Base-by-base conservation (phyloP, 352 stramenopile species). In the Phytophthora quininea region DNA sequence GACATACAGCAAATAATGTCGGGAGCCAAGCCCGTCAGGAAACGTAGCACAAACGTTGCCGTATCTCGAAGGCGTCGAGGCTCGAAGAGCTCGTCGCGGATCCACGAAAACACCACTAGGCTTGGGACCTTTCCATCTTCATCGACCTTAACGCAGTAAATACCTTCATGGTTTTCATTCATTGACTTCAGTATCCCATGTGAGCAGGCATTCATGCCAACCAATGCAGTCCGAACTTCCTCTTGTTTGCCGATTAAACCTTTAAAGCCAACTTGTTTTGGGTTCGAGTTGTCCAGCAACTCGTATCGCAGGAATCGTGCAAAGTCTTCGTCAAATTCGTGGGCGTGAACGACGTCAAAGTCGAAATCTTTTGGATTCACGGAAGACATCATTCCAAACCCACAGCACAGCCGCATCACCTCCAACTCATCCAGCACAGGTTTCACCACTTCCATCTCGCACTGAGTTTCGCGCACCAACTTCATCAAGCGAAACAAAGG, bases 391-490 rank as follows among this genome's bases (percentile, higher is more conserved):
- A 84, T 74, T 2, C 77, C 77, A 5, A 95, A 76, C 42, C 63
- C 74, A 31, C 69, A 74, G 57, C 85, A 82, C 53, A 95, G 59
- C 2, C 88, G 85, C 63, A 92, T 64, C 29, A 93, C 73, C 45
- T 94, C 88, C 27, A 85, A 45, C 54, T 95, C 86, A 32, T 90
- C 60, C 11, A 93, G 60, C n/a, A 92, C 73, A 0, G 88, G 80
- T 51, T 95, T 93, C 15, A 91, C 68, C 8, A 92, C 76, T 7
- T 91, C 83, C 33, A 82, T 71, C 31, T 87, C 84, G 46, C 88
- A 87, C 46, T 95, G 81, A 4, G 65, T 78, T 50, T 90, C 79
- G 0, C 58, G 33, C 19, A 75, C 53, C 4, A 92, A 64, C 27
- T 66, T 76, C 64, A 94, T 43, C 14, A 92, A 12, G 1, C 84